A percentile compares a stretch with the other conserved stretches of the same genome.
Conservation (phyloP, 257 asterid species). For the Lycium ferocissimum region DNA sequence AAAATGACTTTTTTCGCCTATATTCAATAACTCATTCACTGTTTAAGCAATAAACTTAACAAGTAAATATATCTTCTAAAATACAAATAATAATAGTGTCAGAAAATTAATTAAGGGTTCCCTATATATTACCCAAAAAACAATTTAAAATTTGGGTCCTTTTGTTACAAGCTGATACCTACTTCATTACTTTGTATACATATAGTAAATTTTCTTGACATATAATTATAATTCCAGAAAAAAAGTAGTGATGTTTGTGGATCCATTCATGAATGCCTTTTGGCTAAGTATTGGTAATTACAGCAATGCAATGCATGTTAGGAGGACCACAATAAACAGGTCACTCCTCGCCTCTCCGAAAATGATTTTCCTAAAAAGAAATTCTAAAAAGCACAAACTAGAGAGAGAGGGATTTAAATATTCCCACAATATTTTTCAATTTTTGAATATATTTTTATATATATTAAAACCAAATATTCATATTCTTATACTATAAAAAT, state of each 20-base stretch:
- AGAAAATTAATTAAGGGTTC: neutral
- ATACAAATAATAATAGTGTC: neutral
- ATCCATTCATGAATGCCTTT: neutral
- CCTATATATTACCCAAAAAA: neutral
- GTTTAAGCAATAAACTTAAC: too few relatives aligned
- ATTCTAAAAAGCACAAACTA: too few relatives aligned
- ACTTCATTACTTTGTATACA: neutral
- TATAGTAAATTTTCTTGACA: neutral
- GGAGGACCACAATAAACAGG: constrained; percentile 29
- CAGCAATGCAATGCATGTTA: constrained; percentile 18
- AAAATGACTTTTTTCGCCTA: too few relatives aligned
- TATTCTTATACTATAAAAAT: too few relatives aligned
- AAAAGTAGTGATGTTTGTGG: neutral
- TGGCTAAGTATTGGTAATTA: constrained; percentile 7
- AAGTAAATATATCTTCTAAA: neutral
- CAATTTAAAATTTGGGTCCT: neutral
- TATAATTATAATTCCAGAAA: neutral
- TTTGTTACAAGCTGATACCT: neutral
- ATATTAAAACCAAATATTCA: too few relatives aligned
- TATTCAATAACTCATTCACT: too few relatives aligned
- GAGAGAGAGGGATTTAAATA: too few relatives aligned
- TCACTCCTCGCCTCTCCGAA: neutral
- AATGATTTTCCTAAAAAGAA: neutral
- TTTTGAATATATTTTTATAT: too few relatives aligned
- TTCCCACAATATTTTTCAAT: too few relatives aligned